Base-by-base conservation (phyloP, 2,329 filamentous ascomycete species). In the Calonectria naviculata region DNA sequence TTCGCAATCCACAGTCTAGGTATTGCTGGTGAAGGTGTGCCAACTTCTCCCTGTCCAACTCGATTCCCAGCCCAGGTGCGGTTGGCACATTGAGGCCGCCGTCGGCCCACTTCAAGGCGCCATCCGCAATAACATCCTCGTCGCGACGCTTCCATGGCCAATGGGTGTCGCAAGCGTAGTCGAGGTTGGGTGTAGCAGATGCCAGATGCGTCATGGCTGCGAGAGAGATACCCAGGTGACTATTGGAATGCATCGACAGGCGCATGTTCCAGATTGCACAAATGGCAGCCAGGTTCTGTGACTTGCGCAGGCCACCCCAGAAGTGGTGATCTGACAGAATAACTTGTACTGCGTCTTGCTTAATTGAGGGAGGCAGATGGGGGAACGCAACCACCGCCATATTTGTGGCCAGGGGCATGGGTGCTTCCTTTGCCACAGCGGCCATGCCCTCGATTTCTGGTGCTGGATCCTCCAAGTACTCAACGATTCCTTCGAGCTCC, bases 71-170 rank as follows among this genome's bases (percentile, higher is more conserved):
- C 2, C 83, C 83, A 2, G 83, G 82, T 0, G 68, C 49, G 0
- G 75, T 80, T 0, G 83, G 83, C 26, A 85, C 83, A 0, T 76
- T 41, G 5, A 85, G 70, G 1, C 80, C 82, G 0, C 83, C 83
- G 44, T 84, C 78, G 0, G 61, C 72, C 83, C 83, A 85, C 29
- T 74, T 80, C 65, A 85, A 49, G 0, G 80, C 78, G 1, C 83
- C 82, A n/a, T 83, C 79, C 9, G 81, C 69, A 52, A 85, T 75
- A 6, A 85, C 83, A 60, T 85, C 84, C 71, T 85, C 84, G 8
- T 85, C 81, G 0, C 81, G 79, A 4, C 80, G 82, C 76, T 85
- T 85, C 84, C 84, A 85, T 8, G 84, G 84, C 84, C 84, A 85
- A 68, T 85, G 84, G 0, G 84, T 85, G 61, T 85, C 84, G 58